Base-by-base conservation (phyloP, 2,329 filamentous ascomycete genomes). In the Nigrograna mackinnonii region DNA sequence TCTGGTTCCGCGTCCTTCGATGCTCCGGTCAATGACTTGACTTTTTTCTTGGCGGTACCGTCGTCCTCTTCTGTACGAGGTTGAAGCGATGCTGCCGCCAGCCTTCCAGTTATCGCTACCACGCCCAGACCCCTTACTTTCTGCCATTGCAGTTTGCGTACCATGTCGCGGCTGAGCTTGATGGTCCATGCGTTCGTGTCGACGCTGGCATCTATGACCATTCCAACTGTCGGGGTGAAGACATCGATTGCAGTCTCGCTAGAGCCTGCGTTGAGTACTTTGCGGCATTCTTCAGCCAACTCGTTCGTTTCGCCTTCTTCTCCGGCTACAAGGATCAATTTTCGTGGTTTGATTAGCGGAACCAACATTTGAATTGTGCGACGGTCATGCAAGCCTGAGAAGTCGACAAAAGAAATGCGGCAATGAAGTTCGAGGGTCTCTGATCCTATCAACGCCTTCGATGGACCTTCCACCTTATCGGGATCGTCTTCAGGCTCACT, bases 131-230 rank as follows among this genome's bases (percentile, higher is more conserved):
- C 91, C 42, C 90, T 85, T 18, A 97, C 91, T 44, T 89, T 91
- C 72, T 97, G 94, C 94, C 94, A 97, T 61, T 89, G 89, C 46
- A 99, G 78, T 55, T 87, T 87, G 69, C 89, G 89, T 45, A 95
- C 87, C 16, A 99, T 82, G 33, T 82, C 76, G 54, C 92, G 89
- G 36, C 89, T 91, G 14, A 99, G 79, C 68, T 91, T 95, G 46
- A 99, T 88, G 18, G 89, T 86, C 94, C 95, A 99, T 4, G 94
- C 91, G 64, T 97, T 96, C 4, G 92, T 97, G 65, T 99, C 94
- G 31, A 97, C 92, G 60, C 91, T 96, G 11, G 92, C 94, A 67
- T 99, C 86, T 31, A 99, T 79, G 12, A 78, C 75, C 22, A 79
- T 75, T 18, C 91, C 91, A n/a, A 89, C 75, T 7, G 74, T 69